Evolutionary conservation across 768 basidiomycete species (phyloP).

Genomic region (Panaeolus cyanescens): DNA sequence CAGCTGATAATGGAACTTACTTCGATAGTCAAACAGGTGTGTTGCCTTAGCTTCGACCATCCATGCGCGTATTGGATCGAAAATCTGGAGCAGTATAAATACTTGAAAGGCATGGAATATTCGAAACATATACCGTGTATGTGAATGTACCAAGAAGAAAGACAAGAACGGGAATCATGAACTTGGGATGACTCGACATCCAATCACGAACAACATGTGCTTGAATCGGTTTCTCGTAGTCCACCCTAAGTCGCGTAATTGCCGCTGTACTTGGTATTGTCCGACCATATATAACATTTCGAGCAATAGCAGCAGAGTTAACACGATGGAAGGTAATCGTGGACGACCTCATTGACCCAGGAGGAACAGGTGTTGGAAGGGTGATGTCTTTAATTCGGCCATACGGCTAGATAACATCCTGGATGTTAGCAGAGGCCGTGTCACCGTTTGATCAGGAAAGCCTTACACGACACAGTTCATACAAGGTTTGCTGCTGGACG

Average conservation of each 20-base stretch:
- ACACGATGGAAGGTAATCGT: constrained; percentile 62
- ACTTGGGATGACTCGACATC: constrained; percentile 84
- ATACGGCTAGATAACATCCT: constrained; percentile 64
- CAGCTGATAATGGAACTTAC: constrained; percentile 37
- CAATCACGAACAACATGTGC: constrained; percentile 73
- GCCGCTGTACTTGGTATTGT: constrained; percentile 35
- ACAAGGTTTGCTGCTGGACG: constrained; percentile 76
- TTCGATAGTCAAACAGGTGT: constrained; percentile 81
- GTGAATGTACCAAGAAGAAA: constrained; percentile 90
- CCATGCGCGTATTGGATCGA: constrained; percentile 87
- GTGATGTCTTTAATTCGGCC: constrained; percentile 75
- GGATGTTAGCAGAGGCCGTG: too few relatives aligned
- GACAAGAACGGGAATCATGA: constrained; percentile 76
- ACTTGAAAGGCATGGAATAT: background rate
- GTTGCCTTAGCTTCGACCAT: constrained; percentile 83
- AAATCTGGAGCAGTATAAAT: constrained; percentile 56
- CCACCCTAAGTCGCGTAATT: constrained; percentile 48
- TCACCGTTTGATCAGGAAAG: too few relatives aligned
- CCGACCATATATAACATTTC: constrained; percentile 77
- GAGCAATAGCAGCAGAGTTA: constrained; percentile 76
- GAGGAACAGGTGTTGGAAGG: constrained; percentile 58
- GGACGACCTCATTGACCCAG: constrained; percentile 68
- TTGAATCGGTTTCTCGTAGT: constrained; percentile 67
- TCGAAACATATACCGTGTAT: constrained; percentile 66
- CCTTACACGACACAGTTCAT: constrained; percentile 74